Evolutionary conservation across 331 rosid genomes (phyloP).

Genomic region (Spiraea crenata): DNA sequence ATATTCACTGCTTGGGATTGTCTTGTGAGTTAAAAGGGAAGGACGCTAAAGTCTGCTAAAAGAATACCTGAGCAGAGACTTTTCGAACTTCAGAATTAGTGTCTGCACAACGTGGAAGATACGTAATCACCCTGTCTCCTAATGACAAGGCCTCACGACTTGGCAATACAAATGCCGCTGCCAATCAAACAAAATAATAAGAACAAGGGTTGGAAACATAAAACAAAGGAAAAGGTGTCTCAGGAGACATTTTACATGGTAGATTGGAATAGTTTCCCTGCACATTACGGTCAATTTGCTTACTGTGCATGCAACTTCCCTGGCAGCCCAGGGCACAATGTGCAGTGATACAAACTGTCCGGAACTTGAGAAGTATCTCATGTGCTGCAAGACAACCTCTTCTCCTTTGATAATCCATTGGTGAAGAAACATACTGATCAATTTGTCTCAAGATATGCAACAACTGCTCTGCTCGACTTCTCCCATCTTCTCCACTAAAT

Average conservation of each 20-base stretch:
- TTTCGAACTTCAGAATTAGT: conserved; percentile 90
- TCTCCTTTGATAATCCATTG: conserved; percentile 81
- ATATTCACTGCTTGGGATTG: conserved; percentile 15
- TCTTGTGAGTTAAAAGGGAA: conserved; percentile 8
- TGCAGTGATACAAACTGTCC: conserved; percentile 75
- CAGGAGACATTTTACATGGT: conserved; percentile 67
- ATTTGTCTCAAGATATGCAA: conserved; percentile 90
- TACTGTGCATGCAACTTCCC: conserved; percentile 78
- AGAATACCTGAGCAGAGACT: conserved; percentile 79
- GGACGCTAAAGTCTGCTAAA: background rate
- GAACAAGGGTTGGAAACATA: conserved; percentile 4
- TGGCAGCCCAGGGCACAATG: conserved; percentile 85
- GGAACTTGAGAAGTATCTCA: conserved; percentile 95
- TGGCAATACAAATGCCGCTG: conserved; percentile 93
- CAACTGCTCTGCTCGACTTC: conserved; percentile 96
- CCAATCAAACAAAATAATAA: conserved; percentile 23
- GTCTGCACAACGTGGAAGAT: conserved; percentile 98
- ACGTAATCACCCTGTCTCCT: conserved; percentile 85
- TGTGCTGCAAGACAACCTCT: conserved; percentile 92
- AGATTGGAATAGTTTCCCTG: conserved; percentile 75
- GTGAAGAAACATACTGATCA: conserved; percentile 83
- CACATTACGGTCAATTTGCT: conserved; percentile 67
- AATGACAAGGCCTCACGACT: conserved; percentile 88
- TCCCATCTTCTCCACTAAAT: conserved; percentile 95
- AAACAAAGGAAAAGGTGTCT: conserved; percentile 5